These are phyloP conservation scores for Knoxdaviesia proteae DNA, from an alignment of 2,329 filamentous ascomycete species.

Conservation along the genomic window DNA sequence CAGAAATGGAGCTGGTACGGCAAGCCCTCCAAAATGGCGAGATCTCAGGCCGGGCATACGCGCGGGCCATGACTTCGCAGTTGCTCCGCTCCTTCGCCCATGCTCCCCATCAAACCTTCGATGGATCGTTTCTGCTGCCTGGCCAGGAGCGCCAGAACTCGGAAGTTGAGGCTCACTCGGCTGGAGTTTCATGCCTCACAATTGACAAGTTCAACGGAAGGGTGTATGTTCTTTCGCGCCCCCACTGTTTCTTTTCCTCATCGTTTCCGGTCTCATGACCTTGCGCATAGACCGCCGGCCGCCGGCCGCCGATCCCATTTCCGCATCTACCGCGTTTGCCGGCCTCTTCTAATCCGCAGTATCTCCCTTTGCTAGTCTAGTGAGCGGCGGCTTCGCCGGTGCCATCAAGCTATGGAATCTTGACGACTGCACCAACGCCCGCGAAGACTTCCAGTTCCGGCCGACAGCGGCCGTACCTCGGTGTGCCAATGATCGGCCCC, in stretches of 20 bases:
- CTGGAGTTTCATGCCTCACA: conserved; percentile 60
- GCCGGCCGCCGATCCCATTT: too few species aligned
- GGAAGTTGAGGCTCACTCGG: conserved; percentile 38
- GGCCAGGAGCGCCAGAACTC: not conserved
- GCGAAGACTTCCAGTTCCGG: conserved; percentile 25
- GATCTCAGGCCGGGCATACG: conserved; percentile 40
- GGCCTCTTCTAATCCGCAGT: too few species aligned
- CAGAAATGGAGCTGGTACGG: too few species aligned
- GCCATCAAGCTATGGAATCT: conserved; percentile 78
- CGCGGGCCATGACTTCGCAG: conserved; percentile 41
- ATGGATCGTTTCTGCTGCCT: conserved; percentile 20
- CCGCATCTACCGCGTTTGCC: too few species aligned
- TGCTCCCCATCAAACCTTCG: conserved; percentile 47
- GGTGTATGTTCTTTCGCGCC: conserved; percentile 26
- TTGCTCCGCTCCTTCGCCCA: conserved; percentile 50
- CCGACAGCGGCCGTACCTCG: conserved; percentile 31
- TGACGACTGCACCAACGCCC: conserved; percentile 31
- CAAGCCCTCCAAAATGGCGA: conserved; percentile 49
- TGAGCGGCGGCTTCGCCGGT: conserved; percentile 73
- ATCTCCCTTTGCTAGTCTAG: conserved; percentile 27
- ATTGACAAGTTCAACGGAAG: conserved; percentile 67
- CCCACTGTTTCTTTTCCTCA: not conserved
- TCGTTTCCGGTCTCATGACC: too few species aligned
- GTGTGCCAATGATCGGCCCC: conserved; percentile 12
- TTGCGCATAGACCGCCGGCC: too few species aligned